Percentiles rank a stretch among this genome's conserved stretches.
These are phyloP conservation scores for Wickerhamomyces sp. DNA, from an alignment of 1,139 yeast species.

Conservation along the genomic window DNA sequence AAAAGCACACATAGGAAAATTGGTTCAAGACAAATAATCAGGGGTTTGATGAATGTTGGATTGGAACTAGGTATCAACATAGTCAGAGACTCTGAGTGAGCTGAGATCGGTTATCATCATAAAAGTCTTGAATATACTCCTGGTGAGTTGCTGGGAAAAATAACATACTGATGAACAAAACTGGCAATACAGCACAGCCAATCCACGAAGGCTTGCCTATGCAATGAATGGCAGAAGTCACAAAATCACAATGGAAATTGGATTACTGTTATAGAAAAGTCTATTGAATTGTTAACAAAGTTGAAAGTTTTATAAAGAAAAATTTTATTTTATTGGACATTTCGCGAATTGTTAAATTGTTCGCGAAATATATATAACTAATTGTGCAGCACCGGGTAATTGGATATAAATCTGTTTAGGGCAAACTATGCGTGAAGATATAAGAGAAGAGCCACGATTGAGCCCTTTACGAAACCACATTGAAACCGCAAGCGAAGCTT, in stretches of 20 bases:
- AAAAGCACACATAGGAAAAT: background rate
- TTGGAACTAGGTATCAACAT: constrained; percentile 19
- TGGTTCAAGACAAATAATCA: constrained; percentile 3
- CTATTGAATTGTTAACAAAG: too few relatives aligned
- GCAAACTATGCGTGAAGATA: too few relatives aligned
- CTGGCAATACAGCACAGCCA: background rate
- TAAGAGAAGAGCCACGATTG: background rate
- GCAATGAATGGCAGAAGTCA: too few relatives aligned
- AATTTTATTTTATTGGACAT: background rate
- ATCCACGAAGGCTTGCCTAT: background rate
- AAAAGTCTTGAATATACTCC: background rate
- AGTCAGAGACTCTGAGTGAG: constrained; percentile 22
- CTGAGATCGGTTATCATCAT: constrained; percentile 24
- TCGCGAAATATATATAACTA: too few relatives aligned
- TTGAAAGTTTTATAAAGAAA: too few relatives aligned
- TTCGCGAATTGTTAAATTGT: background rate
- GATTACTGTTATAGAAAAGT: too few relatives aligned
- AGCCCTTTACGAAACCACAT: too few relatives aligned
- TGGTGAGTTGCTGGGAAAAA: background rate
- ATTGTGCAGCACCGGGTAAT: background rate
- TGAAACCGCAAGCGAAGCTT: too few relatives aligned
- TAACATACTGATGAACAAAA: background rate
- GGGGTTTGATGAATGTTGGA: constrained; percentile 22
- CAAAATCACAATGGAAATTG: too few relatives aligned
- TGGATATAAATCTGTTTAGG: too few relatives aligned